phyloP scores from a whole-genome alignment of 2,329 filamentous ascomycete species.

The Diaporthe citri region DNA sequence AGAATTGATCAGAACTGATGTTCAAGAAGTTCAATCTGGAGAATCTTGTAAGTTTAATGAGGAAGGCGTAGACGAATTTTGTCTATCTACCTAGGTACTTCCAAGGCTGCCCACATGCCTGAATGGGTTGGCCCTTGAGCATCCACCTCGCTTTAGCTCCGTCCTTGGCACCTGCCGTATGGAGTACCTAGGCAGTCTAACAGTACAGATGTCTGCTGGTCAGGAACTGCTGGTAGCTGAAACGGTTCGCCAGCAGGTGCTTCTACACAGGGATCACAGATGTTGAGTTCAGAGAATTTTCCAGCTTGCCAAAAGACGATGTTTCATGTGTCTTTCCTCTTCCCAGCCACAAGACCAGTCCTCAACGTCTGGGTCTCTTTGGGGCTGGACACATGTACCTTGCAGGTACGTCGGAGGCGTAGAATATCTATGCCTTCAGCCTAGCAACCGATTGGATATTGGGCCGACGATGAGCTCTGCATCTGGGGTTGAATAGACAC shows the following conservation, averaged over 20 bases:
- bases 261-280: conserved; percentile 1
- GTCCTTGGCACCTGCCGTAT: conserved; percentile 11
- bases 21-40: neutral
- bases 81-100: neutral
- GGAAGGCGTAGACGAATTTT: conserved; percentile 16
- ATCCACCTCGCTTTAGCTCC: conserved; percentile 23
- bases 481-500: conserved; percentile 22
- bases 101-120: neutral
- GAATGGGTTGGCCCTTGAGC: conserved; percentile 9
- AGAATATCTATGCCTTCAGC: neutral
- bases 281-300: neutral
- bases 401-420: neutral
- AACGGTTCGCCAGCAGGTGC: neutral
- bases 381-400: no score
- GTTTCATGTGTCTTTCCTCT: neutral
- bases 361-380: neutral
- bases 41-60: neutral
- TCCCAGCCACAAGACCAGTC: neutral
- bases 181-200: neutral
- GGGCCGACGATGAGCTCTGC: neutral
- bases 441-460: neutral
- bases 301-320: neutral
- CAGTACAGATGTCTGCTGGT: neutral
- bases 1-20: neutral
- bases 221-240: conserved; percentile 12